A percentile compares a stretch with the other conserved stretches of the same genome.
These are phyloP conservation scores for Akebia trifoliata DNA, from an alignment of 164 flowering plant species.

Conservation along the genomic window DNA sequence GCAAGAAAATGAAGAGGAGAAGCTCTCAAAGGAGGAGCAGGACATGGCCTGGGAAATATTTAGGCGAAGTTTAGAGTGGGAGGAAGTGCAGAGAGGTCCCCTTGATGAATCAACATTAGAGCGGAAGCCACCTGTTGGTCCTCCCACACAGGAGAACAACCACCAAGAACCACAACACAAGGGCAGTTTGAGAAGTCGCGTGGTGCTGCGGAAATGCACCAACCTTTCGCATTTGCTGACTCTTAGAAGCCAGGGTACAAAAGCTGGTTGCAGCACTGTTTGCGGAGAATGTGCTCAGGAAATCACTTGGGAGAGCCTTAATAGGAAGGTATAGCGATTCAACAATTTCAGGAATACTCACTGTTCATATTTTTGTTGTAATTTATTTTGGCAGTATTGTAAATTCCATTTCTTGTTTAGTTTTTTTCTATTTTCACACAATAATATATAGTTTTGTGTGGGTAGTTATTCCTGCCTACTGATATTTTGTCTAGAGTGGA, in stretches of 20 bases:
- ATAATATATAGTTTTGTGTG: no score
- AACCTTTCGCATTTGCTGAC: conserved; percentile 73
- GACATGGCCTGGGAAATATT: conserved; percentile 97
- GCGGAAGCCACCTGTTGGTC: conserved; percentile 26
- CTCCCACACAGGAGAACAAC: conserved; percentile 19
- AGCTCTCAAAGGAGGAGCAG: conserved; percentile 91
- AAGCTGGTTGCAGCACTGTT: conserved; percentile 63
- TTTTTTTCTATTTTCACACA: no score
- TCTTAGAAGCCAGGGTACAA: conserved; percentile 76
- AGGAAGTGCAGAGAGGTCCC: conserved; percentile 65
- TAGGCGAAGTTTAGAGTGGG: conserved; percentile 63
- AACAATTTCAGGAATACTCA: no score
- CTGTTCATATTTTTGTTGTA: no score
- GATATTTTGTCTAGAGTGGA: no score
- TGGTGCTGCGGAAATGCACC: conserved; percentile 60
- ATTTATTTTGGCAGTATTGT: no score
- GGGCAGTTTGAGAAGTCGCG: conserved; percentile 25
- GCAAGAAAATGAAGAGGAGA: conserved; percentile 98
- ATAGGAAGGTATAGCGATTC: no score
- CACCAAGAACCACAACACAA: conserved; percentile 17
- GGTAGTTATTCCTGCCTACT: no score
- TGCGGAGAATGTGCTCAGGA: conserved; percentile 88
- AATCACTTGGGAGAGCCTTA: conserved; percentile 66
- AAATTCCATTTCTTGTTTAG: no score
- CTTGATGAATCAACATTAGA: conserved; percentile 32